Conservation (phyloP, 495 filamentous ascomycete genomes). For the Oleoguttula mirabilis region DNA sequence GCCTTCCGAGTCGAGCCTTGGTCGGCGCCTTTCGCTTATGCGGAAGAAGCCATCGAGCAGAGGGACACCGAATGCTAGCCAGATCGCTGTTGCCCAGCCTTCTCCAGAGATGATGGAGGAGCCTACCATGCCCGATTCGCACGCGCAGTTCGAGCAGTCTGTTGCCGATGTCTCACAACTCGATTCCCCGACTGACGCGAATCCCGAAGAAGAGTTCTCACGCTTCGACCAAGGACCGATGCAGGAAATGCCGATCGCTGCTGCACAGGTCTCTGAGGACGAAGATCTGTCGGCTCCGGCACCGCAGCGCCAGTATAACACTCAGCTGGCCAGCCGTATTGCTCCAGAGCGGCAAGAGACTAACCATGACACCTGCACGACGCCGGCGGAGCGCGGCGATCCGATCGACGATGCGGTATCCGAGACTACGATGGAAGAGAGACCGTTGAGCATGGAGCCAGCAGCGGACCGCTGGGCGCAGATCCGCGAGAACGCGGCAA, state of each 20-base stretch:
- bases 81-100: conserved; percentile 14
- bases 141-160: conserved; percentile 41
- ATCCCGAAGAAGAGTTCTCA: conserved; percentile 60
- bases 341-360: conserved; percentile 3
- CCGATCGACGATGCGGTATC: conserved; percentile 9
- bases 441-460: conserved; percentile 24
- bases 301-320: conserved; percentile 13
- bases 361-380: conserved; percentile 5
- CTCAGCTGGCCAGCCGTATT: conserved; percentile 8
- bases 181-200: conserved; percentile 43
- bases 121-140: conserved; percentile 23
- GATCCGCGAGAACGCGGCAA: conserved; percentile 86
- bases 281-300: conserved; percentile 13
- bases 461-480: conserved; percentile 74
- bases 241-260: conserved; percentile 59
- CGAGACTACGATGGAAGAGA: conserved; percentile 21
- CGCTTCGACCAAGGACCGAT: conserved; percentile 87
- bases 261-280: conserved; percentile 1
- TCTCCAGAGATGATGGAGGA: conserved; percentile 4
- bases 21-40: conserved; percentile 20
- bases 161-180: conserved; percentile 42
- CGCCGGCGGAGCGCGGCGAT: conserved; percentile 9
- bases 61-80: conserved; percentile 1
- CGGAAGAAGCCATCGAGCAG: conserved; percentile 21
- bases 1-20: conserved; percentile 14